Evolutionary conservation across 2,329 filamentous ascomycete species (phyloP).

Genomic region (Calonectria fujianensis): DNA sequence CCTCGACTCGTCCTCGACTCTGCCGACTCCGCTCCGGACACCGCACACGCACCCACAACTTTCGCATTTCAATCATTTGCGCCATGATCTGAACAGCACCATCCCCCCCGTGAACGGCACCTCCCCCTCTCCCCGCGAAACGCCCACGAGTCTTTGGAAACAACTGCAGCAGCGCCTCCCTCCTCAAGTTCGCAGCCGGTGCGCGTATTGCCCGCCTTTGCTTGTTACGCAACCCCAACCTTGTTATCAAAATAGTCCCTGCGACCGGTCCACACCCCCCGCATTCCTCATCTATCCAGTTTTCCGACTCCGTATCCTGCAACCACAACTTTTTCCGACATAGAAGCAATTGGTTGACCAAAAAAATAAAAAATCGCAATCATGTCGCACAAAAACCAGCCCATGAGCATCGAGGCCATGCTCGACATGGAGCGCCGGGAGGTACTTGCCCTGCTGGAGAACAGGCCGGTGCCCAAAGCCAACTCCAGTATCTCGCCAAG

Average conservation of each 20-base stretch:
- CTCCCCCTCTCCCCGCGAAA: conserved; percentile 30
- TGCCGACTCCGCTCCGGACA: not conserved
- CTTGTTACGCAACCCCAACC: conserved; percentile 15
- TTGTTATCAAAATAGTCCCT: conserved; percentile 21
- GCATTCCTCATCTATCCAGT: conserved; percentile 33
- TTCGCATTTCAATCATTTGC: conserved; percentile 34
- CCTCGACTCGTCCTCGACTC: not conserved
- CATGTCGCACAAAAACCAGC: conserved; percentile 59
- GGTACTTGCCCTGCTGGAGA: conserved; percentile 81
- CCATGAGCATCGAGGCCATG: conserved; percentile 85
- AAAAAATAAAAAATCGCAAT: conserved; percentile 39
- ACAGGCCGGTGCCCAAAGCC: conserved; percentile 60
- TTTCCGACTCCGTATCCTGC: conserved; percentile 6
- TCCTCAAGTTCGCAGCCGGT: conserved; percentile 32
- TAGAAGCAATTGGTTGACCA: conserved; percentile 27
- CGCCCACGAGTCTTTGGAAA: conserved; percentile 27
- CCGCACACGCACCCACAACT: conserved; percentile 16
- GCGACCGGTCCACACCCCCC: conserved; percentile 36
- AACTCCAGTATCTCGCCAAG: conserved; percentile 53
- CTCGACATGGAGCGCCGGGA: conserved; percentile 86
- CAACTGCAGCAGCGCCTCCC: conserved; percentile 32
- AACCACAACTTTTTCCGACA: conserved; percentile 13
- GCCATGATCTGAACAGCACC: conserved; percentile 38
- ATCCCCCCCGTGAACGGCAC: too few relatives aligned
- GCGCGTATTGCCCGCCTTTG: conserved; percentile 21